Conservation (phyloP, 2,329 filamentous ascomycete species). For the Sporothrix curviconia region DNA sequence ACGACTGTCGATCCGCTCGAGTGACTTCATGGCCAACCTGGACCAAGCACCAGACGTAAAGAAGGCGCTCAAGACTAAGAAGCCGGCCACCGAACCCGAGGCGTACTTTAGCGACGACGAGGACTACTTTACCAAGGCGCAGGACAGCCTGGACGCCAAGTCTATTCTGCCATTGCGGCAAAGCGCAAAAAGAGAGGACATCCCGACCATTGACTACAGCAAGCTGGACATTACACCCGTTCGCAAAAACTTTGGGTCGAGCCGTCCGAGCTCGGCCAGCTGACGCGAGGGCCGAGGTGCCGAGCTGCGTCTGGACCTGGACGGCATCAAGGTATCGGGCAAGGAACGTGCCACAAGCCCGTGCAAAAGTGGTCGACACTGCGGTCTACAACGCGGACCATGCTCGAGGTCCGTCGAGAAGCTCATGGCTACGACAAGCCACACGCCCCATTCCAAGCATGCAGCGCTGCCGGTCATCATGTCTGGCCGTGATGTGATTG, state of each 20-base stretch:
- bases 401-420: conserved; percentile 76
- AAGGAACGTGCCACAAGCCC: conserved; percentile 83
- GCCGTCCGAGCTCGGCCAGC: conserved; percentile 71
- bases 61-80: conserved; percentile 38
- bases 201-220: conserved; percentile 78
- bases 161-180: conserved; percentile 46
- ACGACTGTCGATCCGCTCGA: conserved; percentile 83
- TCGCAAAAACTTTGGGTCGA: conserved; percentile 94
- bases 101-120: conserved; percentile 87
- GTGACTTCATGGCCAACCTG: conserved; percentile 84
- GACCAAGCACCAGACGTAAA: conserved; percentile 41
- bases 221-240: conserved; percentile 83
- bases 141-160: conserved; percentile 41
- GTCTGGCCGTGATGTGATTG: conserved; percentile 92
- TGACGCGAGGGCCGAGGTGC: conserved; percentile 80
- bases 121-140: conserved; percentile 53
- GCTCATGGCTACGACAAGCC: conserved; percentile 80
- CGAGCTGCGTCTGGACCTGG: conserved; percentile 76
- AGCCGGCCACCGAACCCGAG: conserved; percentile 60
- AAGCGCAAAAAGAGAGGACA: conserved; percentile 90
- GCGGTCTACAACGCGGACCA: conserved; percentile 80
- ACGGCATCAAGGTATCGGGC: conserved; percentile 90
- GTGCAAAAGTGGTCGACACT: conserved; percentile 96
- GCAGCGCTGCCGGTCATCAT: conserved; percentile 89
- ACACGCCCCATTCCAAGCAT: conserved; percentile 91